Conservation (phyloP, 2,329 filamentous ascomycete species). For the Botrytis tulipae region DNA sequence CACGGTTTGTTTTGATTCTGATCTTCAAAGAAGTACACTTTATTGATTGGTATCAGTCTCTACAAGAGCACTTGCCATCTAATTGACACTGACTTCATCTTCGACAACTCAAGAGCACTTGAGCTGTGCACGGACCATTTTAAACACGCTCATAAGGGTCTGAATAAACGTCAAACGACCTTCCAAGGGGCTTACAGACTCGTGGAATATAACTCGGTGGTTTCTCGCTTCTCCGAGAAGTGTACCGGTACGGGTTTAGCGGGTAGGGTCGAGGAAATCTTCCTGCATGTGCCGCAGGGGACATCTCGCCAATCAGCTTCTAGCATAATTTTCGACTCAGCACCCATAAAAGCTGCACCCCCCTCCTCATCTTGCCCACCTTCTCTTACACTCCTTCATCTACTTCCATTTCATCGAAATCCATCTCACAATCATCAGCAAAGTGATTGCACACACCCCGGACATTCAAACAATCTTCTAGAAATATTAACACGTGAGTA, state of each 20-base stretch:
- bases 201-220: not conserved
- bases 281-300: slow-evolving; percentile 20
- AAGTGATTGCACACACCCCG: slow-evolving; percentile 31
- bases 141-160: not conserved
- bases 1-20: not conserved
- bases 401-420: slow-evolving; percentile 24
- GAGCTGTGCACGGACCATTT: slow-evolving; percentile 14
- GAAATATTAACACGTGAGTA: slow-evolving; percentile 32
- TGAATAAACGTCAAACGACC: not conserved
- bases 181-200: not conserved
- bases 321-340: slow-evolving; percentile 11
- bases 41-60: not conserved
- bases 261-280: slow-evolving; percentile 16
- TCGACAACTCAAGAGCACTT: slow-evolving; percentile 6
- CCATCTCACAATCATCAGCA: slow-evolving; percentile 27
- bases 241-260: slow-evolving; percentile 29
- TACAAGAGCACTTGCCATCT: slow-evolving; percentile 10
- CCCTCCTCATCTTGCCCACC: slow-evolving; percentile 33
- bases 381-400: slow-evolving; percentile 34
- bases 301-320: slow-evolving; percentile 19
- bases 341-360: slow-evolving; percentile 34
- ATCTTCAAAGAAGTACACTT: not conserved
- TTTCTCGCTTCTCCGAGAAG: not conserved
- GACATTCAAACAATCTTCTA: slow-evolving; percentile 26
- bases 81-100: not conserved